Evolutionary conservation across 2,329 filamentous ascomycete species (phyloP), one percentile per base, ranked within the genome.

Genomic region (Epichloe festucae): DNA sequence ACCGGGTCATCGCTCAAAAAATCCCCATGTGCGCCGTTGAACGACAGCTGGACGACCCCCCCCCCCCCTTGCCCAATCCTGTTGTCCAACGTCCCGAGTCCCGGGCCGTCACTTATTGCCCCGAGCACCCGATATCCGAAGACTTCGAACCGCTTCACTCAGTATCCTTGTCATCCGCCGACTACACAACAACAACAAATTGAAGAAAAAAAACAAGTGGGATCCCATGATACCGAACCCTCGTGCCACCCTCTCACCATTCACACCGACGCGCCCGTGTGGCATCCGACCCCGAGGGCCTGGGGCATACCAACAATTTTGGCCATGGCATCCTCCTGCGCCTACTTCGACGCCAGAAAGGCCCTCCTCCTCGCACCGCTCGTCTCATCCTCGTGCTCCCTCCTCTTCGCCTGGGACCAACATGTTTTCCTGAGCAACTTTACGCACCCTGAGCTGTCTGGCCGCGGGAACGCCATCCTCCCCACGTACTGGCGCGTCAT

Each of bases 401-500:
- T 76, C 48, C 65, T 70, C 57, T 74, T 66, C 62, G 69, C 72
- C 14, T 62, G 63, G 41, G 71, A 74, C 60, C 71, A 74, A 55
- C 65, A 69, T 54, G 56, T 67, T 48, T 73, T 74, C 60, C 65
- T 74, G 41, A 56, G 59, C 47, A 57, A 63, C 56, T 58, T 74
- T 53, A 63, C 69, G 3, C 58, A 56, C 7, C 55, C 60, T 12
- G 55, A 60, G 34, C 57, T 65, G 19, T 52, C 57, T 21, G 59
- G 63, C 40, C 58, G 60, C 27, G 61, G 63, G 56, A 65, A 70
- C 56, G 54, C 59, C 14, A 54, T 73, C 14, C 62, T 74, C 4
- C 73, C 73, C 0, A 56, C 62, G 3, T 76, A 72, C 62, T 76
- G 72, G 58, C 57, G 57, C 3, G 53, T 56, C 39, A 70, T 73